These are phyloP conservation scores for Chaetothyriales sp. DNA, from an alignment of 2,329 filamentous ascomycete genomes.

Conservation along the genomic window DNA sequence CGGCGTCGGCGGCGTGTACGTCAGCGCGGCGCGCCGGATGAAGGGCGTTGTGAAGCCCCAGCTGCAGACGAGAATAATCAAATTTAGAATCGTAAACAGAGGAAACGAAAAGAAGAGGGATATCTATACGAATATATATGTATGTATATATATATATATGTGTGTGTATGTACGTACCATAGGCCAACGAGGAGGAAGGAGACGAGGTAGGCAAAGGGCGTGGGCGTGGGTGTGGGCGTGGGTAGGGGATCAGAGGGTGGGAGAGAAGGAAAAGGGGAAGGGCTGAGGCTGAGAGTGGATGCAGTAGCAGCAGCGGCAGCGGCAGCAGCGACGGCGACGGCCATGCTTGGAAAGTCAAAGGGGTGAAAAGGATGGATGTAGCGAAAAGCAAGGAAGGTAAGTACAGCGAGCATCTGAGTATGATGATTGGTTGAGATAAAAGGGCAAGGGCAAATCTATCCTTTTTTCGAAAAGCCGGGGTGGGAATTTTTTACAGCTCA, in stretches of 20 bases:
- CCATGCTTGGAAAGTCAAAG: not conserved
- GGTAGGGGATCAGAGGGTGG: not conserved
- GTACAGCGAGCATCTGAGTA: too few relatives aligned
- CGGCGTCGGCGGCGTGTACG: conserved; percentile 47
- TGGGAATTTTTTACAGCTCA: too few relatives aligned
- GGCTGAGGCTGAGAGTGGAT: not conserved
- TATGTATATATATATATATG: not conserved
- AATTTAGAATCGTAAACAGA: too few relatives aligned
- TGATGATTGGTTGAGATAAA: too few relatives aligned
- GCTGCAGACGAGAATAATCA: conserved; percentile 37
- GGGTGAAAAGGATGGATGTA: too few relatives aligned
- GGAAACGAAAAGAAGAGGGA: too few relatives aligned
- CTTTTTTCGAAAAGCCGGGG: too few relatives aligned
- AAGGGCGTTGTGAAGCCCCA: conserved; percentile 92
- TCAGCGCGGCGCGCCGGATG: conserved; percentile 70
- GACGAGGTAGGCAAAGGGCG: conserved; percentile 62
- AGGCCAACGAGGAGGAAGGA: conserved; percentile 83
- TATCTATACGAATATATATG: not conserved
- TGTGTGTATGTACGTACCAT: not conserved
- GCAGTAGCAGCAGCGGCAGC: not conserved
- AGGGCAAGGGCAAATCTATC: too few relatives aligned
- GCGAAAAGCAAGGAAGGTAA: too few relatives aligned
- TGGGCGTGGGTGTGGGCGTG: conserved; percentile 24
- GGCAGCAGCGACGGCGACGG: too few relatives aligned
- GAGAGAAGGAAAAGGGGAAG: not conserved